Percentiles rank a stretch among this genome's conserved stretches.
Evolutionary conservation across 192 early-diverging fungal genomes (phyloP).

Genomic region (Funneliformis geosporum): DNA sequence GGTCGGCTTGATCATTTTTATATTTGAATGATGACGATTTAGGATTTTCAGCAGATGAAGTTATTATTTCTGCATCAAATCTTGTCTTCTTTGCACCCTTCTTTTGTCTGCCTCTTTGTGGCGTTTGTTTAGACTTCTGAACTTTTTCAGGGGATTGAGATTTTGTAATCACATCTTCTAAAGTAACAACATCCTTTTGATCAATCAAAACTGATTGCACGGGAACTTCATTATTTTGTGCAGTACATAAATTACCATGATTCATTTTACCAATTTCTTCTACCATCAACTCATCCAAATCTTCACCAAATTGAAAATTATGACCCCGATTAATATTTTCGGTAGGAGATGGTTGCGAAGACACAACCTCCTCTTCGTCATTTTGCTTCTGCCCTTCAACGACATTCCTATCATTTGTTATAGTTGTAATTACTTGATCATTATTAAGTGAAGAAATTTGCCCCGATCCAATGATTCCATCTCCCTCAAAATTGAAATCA

Average conservation of each 20-base stretch:
- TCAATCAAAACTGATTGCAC: constrained; percentile 14
- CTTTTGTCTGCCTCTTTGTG: neutral
- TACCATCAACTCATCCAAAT: neutral
- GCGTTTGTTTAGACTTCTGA: neutral
- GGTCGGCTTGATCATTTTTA: constrained; percentile 6
- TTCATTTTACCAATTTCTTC: constrained; percentile 1
- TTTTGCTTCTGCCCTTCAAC: neutral
- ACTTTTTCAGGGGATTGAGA: constrained; percentile 9
- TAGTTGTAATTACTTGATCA: neutral
- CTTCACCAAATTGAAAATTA: neutral
- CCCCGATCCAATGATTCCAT: neutral
- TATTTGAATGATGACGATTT: neutral
- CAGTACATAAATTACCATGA: neutral
- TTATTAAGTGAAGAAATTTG: constrained; percentile 8
- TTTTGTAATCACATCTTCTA: constrained; percentile 3
- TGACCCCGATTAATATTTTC: neutral
- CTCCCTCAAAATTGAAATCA: neutral
- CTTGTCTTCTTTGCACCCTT: neutral
- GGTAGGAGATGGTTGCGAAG: neutral
- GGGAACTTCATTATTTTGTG: neutral
- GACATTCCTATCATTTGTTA: neutral
- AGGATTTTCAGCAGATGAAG: neutral
- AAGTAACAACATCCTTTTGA: constrained; percentile 10
- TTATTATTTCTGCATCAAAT: neutral
- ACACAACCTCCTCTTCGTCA: neutral